Evolutionary conservation across 306 rosid species (phyloP), one percentile per base, ranked within the genome.

Genomic region (Biancaea sappan): DNA sequence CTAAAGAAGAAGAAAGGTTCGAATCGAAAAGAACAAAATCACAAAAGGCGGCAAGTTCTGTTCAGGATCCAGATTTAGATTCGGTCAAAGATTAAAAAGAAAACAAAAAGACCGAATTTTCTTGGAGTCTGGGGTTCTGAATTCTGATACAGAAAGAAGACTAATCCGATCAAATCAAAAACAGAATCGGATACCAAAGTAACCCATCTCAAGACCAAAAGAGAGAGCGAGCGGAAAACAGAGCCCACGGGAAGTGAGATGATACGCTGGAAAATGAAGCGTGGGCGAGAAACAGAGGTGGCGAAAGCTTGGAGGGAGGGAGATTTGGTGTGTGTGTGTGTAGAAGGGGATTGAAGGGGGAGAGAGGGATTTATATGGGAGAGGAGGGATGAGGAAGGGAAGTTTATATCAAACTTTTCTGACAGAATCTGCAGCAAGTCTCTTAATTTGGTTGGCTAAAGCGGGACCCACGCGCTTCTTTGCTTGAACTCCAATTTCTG

Each of bases 391-490:
- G 59, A 71, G 85, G 69, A 48, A 84, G 81, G 75, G 77, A n/a
- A n/a, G 86, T 84, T 50, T 73, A 73, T 66, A n/a, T 19, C 1
- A 10, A 24, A 37, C 70, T 65, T 71, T 64, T 69, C 5, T 43
- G 58, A 38, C 46, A 73, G 40, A 72, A 73, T 84, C 40, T 25
- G 83, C 68, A 76, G 4, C n/a, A 76, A 79, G 76, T 35, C 72
- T 74, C 75, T 67, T 66, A 34, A 80, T 76, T 76, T 83, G 91
- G 92, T 77, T 80, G 90, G 87, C 85, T 72, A 3, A 0, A 10
- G 0, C 9, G 85, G 96, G 89, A 1, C 94, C 98, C 86, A 84
- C 88, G 13, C 84, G 79, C 34, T 65, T 86, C 58, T 79, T 73
- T 44, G 83, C 88, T 85, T 84, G 18, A 54, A 54, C 79, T 62